Conservation (phyloP, 345 rosid species). For the Orychophragmus violaceus region DNA sequence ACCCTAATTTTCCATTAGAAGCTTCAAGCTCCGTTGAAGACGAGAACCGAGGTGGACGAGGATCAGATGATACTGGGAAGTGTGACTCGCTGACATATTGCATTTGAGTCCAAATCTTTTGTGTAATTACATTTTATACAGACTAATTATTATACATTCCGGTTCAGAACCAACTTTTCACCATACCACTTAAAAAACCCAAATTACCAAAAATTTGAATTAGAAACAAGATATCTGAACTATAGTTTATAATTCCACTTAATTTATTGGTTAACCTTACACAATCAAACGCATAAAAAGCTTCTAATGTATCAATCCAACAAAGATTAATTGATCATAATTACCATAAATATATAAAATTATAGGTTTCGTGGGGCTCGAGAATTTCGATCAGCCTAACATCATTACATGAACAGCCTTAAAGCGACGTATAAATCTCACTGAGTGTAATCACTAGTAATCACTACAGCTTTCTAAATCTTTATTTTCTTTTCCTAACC, state of each 20-base stretch:
- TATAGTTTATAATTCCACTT: background rate
- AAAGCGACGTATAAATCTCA: conserved; percentile 28
- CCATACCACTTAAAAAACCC: too few relatives aligned
- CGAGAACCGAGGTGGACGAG: background rate
- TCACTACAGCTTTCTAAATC: conserved; percentile 20
- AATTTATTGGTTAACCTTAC: background rate
- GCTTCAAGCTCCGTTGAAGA: background rate
- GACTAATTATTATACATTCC: background rate
- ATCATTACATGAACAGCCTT: conserved; percentile 31
- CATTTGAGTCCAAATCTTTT: background rate
- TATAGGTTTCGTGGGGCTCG: conserved; percentile 31
- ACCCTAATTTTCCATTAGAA: conserved; percentile 1
- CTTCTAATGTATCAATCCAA: background rate
- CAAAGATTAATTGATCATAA: conserved; percentile 3
- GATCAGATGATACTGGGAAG: background rate
- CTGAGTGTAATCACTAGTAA: conserved; percentile 27
- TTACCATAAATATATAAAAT: conserved; percentile 1
- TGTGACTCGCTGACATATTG: background rate
- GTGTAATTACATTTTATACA: background rate
- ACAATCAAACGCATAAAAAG: background rate
- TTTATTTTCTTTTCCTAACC: background rate
- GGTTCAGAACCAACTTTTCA: background rate
- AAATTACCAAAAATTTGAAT: too few relatives aligned
- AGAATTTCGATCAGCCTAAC: conserved; percentile 21
- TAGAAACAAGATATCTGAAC: too few relatives aligned